A percentile compares a stretch with the other conserved stretches of the same genome.
phyloP scores from a whole-genome alignment of 2,329 filamentous ascomycete genomes.

The Epichloe sibirici region DNA sequence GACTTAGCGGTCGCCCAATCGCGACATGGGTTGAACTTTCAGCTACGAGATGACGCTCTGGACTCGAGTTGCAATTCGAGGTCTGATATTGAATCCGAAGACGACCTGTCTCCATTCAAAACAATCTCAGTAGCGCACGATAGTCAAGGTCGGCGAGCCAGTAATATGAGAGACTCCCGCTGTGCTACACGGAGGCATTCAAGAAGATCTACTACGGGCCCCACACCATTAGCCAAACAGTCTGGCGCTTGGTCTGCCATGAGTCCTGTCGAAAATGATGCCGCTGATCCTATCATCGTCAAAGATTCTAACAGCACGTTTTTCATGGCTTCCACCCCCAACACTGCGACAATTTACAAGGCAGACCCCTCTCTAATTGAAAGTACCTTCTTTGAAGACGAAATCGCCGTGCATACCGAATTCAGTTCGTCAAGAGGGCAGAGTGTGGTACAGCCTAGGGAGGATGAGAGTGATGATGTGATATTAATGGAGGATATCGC shows the following conservation, averaged over 20 bases:
- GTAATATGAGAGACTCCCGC: background rate
- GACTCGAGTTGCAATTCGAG: constrained; percentile 29
- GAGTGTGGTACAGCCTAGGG: constrained; percentile 6
- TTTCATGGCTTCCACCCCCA: background rate
- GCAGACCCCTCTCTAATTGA: constrained; percentile 27
- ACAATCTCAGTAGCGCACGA: background rate
- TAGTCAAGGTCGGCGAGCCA: background rate
- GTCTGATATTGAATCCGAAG: constrained; percentile 44
- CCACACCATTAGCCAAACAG: constrained; percentile 51
- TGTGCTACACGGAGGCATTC: constrained; percentile 8
- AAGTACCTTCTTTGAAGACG: constrained; percentile 48
- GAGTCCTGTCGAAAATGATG: constrained; percentile 28
- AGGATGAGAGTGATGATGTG: constrained; percentile 15
- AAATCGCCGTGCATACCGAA: constrained; percentile 32
- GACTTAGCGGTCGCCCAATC: background rate
- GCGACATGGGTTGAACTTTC: constrained; percentile 14
- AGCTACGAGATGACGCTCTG: constrained; percentile 36
- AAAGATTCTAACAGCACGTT: background rate
- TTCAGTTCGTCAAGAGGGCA: constrained; percentile 8
- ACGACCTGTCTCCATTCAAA: constrained; percentile 28
- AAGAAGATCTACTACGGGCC: constrained; percentile 31
- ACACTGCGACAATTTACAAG: constrained; percentile 6
- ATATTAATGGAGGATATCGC: constrained; percentile 30
- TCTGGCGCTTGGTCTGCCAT: constrained; percentile 50
- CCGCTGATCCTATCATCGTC: no score